phyloP scores from a whole-genome alignment of 2,329 filamentous ascomycete species.

The Fusarium albidum region DNA sequence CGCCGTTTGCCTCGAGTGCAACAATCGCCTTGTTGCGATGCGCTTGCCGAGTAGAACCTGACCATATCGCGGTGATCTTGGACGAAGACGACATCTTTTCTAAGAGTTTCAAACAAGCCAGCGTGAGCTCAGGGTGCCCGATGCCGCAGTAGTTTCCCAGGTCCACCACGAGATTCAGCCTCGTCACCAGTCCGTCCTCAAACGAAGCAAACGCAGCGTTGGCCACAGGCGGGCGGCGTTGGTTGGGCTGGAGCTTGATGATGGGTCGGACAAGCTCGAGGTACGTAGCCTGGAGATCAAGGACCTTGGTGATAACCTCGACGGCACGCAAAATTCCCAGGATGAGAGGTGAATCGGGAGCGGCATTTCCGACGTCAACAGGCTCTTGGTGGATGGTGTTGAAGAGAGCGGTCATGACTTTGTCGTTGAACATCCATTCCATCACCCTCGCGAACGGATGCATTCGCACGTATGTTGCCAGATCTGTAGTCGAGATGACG shows the following conservation, averaged over 20 bases:
- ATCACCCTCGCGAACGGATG: slow-evolving; percentile 95
- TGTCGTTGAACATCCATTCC: slow-evolving; percentile 98
- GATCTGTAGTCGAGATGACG: slow-evolving; percentile 75
- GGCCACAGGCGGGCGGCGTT: slow-evolving; percentile 68
- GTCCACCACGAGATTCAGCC: slow-evolving; percentile 80
- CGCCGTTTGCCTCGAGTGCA: slow-evolving; percentile 82
- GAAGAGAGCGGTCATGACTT: slow-evolving; percentile 82
- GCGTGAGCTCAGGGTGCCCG: slow-evolving; percentile 80
- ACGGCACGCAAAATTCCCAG: slow-evolving; percentile 81
- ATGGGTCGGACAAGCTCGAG: slow-evolving; percentile 85
- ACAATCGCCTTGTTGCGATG: slow-evolving; percentile 87
- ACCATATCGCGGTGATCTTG: slow-evolving; percentile 77
- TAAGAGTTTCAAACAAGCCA: slow-evolving; percentile 82
- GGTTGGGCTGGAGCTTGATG: slow-evolving; percentile 71
- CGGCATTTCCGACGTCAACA: slow-evolving; percentile 73
- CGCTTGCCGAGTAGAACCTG: slow-evolving; percentile 66
- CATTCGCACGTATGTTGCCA: slow-evolving; percentile 82
- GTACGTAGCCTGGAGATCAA: slow-evolving; percentile 91
- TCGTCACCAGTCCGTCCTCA: slow-evolving; percentile 87
- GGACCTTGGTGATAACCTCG: slow-evolving; percentile 81
- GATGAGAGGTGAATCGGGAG: slow-evolving; percentile 82
- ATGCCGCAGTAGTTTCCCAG: slow-evolving; percentile 88
- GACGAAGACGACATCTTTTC: slow-evolving; percentile 87
- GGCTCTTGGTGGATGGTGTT: slow-evolving; percentile 79
- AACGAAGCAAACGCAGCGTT: slow-evolving; percentile 82